Conservation (phyloP, 257 asterid genomes). For the Nemophila menziesii region DNA sequence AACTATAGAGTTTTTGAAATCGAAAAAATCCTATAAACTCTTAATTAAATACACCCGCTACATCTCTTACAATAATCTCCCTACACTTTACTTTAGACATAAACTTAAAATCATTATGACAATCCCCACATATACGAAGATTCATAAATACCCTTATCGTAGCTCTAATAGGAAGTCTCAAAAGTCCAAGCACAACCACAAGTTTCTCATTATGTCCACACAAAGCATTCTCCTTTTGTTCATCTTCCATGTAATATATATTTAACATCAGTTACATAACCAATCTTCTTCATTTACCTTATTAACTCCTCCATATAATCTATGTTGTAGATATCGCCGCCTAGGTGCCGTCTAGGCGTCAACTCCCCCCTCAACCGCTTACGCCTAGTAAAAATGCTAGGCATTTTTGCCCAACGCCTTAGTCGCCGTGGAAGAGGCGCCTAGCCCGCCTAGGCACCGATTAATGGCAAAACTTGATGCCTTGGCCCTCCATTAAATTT, state of each 20-base stretch:
- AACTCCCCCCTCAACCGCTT: too few species aligned
- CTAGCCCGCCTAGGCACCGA: too few species aligned
- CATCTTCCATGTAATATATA: conserved; percentile 27
- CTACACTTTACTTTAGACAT: conserved; percentile 29
- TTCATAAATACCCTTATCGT: conserved; percentile 35
- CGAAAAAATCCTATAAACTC: too few species aligned
- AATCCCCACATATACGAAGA: conserved; percentile 41
- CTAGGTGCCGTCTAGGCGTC: too few species aligned
- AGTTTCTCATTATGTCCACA: conserved; percentile 36
- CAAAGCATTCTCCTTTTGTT: conserved; percentile 32
- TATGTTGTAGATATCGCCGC: too few species aligned
- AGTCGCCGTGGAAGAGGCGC: too few species aligned
- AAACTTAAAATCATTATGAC: conserved; percentile 36
- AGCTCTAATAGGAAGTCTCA: conserved; percentile 29
- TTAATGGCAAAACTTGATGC: too few species aligned
- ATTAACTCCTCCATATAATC: background rate
- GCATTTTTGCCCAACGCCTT: too few species aligned
- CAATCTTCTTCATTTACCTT: conserved; percentile 22
- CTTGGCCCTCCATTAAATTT: too few species aligned
- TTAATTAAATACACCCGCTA: too few species aligned
- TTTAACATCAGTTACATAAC: conserved; percentile 29
- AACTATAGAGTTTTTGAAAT: too few species aligned
- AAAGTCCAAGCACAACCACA: conserved; percentile 35
- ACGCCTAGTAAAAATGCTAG: too few species aligned
- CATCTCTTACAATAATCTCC: conserved; percentile 34